A percentile compares a stretch with the other conserved stretches of the same genome.
Conservation (phyloP, 2,329 filamentous ascomycete species). For the Trichoderma afroharzianum region DNA sequence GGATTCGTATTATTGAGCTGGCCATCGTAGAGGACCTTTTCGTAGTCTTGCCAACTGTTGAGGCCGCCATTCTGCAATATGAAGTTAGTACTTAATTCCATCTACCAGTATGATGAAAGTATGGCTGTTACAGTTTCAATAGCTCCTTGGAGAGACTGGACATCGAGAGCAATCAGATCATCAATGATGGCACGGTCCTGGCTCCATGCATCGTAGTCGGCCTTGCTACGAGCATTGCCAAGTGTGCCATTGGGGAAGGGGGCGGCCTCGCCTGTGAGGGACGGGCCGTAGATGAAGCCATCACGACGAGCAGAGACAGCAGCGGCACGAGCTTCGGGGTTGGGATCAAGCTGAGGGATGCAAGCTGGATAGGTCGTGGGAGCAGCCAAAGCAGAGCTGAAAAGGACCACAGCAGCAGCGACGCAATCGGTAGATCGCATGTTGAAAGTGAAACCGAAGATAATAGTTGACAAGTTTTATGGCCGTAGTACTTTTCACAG, state of each 20-base stretch:
- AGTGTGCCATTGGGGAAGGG: conserved; percentile 23
- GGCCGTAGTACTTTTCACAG: neutral
- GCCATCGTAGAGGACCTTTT: conserved; percentile 34
- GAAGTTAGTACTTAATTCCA: neutral
- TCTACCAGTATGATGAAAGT: neutral
- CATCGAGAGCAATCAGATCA: neutral
- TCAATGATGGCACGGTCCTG: conserved; percentile 20
- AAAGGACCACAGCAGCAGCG: neutral
- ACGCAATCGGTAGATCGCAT: neutral
- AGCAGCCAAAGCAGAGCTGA: neutral
- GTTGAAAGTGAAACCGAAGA: neutral
- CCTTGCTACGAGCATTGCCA: conserved; percentile 18
- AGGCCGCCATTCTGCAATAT: neutral
- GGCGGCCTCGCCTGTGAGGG: conserved; percentile 22
- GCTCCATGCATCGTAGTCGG: conserved; percentile 20
- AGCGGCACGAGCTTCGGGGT: conserved; percentile 8
- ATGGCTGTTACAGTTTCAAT: neutral
- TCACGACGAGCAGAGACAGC: conserved; percentile 12
- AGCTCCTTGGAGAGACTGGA: neutral
- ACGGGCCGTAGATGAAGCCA: conserved; percentile 22
- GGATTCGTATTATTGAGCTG: conserved; percentile 39
- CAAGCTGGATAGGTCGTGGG: neutral
- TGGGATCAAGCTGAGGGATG: conserved; percentile 20
- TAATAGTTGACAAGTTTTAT: neutral
- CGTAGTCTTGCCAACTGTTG: neutral